Percentiles rank a stretch among this genome's conserved stretches.
Conservation (phyloP, 306 rosid genomes). For the Biancaea sappan region DNA sequence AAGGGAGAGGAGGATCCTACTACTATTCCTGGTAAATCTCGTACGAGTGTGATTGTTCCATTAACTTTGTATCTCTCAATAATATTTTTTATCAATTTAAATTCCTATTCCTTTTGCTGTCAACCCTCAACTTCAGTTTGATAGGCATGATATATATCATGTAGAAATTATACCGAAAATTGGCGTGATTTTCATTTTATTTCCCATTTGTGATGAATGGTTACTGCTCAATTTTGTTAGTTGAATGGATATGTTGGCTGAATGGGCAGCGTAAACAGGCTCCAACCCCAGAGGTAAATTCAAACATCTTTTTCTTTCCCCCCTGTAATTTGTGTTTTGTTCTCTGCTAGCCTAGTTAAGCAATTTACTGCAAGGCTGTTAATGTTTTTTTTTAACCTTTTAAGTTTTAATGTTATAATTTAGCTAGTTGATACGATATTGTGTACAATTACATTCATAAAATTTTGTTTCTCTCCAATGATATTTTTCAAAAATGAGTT, state of each 20-base stretch:
- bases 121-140: not conserved
- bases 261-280: conserved; percentile 98
- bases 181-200: conserved; percentile 25
- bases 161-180: conserved; percentile 21
- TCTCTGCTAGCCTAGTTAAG: not conserved
- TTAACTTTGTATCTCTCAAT: not conserved
- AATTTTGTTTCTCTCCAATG: not conserved
- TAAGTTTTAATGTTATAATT: not conserved
- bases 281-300: conserved; percentile 81
- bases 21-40: conserved; percentile 75
- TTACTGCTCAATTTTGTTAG: conserved; percentile 51
- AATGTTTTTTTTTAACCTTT: conserved; percentile 13
- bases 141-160: not conserved
- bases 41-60: conserved; percentile 1
- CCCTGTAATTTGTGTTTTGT: not conserved
- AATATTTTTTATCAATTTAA: conserved; percentile 14
- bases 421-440: not conserved
- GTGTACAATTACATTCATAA: not conserved
- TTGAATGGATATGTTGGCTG: conserved; percentile 99
- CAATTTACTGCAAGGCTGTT: not conserved
- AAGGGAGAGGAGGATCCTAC: conserved; percentile 94
- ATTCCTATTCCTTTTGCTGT: not conserved
- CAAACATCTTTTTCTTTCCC: not conserved
- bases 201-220: conserved; percentile 29
- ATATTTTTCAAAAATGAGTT: not conserved